Percentiles rank a stretch among this genome's conserved stretches.
These are phyloP conservation scores for Cadophora luteo-olivacea DNA, from an alignment of 2,329 filamentous ascomycete genomes.

Conservation along the genomic window DNA sequence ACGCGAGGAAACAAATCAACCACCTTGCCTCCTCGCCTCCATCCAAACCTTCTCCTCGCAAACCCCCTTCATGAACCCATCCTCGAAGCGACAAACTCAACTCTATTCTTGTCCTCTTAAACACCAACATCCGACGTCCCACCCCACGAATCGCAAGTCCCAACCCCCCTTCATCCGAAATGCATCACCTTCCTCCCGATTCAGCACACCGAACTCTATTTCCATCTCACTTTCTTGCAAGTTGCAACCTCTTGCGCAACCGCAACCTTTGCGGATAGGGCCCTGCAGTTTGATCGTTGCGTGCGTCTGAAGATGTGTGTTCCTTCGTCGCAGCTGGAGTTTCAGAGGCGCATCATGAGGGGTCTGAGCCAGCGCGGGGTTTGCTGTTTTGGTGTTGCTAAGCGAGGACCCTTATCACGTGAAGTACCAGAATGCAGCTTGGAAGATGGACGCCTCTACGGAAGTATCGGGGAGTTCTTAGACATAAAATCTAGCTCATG, in stretches of 20 bases:
- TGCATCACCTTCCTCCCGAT: background rate
- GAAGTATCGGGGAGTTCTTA: no score
- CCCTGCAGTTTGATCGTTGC: constrained; percentile 4
- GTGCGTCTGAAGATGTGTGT: constrained; percentile 12
- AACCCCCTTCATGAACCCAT: background rate
- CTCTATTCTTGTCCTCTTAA: background rate
- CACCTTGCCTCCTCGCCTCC: background rate
- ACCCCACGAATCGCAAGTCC: constrained; percentile 1
- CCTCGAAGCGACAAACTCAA: background rate
- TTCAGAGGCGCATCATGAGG: constrained; percentile 1
- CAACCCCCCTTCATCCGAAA: background rate
- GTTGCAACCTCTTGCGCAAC: background rate
- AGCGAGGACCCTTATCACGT: constrained; percentile 7
- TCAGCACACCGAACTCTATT: background rate
- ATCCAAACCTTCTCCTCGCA: background rate
- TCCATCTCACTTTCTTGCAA: background rate
- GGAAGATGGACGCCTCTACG: no score
- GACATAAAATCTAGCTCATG: no score
- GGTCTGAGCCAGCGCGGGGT: constrained; percentile 4
- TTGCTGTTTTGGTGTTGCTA: background rate
- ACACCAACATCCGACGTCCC: background rate
- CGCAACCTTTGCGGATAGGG: background rate
- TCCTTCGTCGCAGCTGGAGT: constrained; percentile 2
- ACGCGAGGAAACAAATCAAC: background rate
- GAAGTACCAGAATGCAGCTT: background rate